Conservation (phyloP, 2,329 filamentous ascomycete genomes). For the Diaporthe amygdali region DNA sequence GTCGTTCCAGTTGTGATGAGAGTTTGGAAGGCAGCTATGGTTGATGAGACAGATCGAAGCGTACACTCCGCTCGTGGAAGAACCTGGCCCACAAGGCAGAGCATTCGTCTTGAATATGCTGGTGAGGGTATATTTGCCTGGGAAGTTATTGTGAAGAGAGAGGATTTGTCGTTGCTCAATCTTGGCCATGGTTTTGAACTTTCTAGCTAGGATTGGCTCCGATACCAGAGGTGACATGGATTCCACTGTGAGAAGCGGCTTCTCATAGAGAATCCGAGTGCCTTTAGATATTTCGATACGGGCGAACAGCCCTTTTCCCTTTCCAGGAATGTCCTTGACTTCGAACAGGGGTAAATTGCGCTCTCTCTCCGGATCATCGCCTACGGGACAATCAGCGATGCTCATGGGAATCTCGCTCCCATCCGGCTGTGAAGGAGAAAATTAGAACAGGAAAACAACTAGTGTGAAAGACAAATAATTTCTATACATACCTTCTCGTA, state of each 20-base stretch:
- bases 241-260: background rate
- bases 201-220: background rate
- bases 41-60: slow-evolving; percentile 39
- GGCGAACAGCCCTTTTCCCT: background rate
- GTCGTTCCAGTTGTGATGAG: slow-evolving; percentile 35
- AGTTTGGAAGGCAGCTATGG: slow-evolving; percentile 39
- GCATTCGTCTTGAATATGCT: slow-evolving; percentile 38
- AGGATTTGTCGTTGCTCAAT: slow-evolving; percentile 6
- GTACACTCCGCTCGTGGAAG: slow-evolving; percentile 33
- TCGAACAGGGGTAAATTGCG: background rate
- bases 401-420: background rate
- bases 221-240: background rate
- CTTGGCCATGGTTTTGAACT: background rate
- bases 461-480: background rate
- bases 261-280: slow-evolving; percentile 11
- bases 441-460: background rate
- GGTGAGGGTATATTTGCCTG: slow-evolving; percentile 31
- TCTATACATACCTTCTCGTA: background rate
- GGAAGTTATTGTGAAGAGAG: slow-evolving; percentile 38
- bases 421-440: background rate
- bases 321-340: background rate
- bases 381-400: background rate
- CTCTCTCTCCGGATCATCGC: background rate
- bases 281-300: background rate
- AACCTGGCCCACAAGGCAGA: slow-evolving; percentile 34